Evolutionary conservation across 345 rosid genomes (phyloP), one percentile per base, ranked within the genome.

Genomic region (Aegle marmelos): DNA sequence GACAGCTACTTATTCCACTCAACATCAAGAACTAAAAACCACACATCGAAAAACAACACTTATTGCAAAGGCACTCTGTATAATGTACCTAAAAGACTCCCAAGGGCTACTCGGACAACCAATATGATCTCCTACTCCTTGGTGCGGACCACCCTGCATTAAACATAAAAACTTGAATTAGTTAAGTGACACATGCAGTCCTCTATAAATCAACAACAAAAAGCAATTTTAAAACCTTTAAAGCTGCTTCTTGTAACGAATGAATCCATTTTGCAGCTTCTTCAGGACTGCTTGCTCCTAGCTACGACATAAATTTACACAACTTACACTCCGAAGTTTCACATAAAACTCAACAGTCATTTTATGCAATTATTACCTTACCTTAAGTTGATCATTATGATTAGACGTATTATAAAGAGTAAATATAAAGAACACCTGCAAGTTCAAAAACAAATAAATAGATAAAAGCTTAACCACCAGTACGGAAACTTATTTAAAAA

Each of bases 211-310:
- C 63, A 63, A 70, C 28, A 74, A 64, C 53, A 68, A n/a, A 57
- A 59, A 75, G 78, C 68, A 22, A 37, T 78, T 65, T 54, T 21
- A 25, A 25, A 59, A 95, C 97, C 98, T 95, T 90, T 79, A 92
- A 77, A 77, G 97, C 94, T 58, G 90, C 87, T 77, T 93, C 93
- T 82, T 92, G 93, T 63, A 95, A 86, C 30, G 88, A 86, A 84
- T 87, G 95, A 78, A 95, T 95, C 98, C 98, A 95, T 85, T 86
- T 89, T 63, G 96, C 98, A 80, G 97, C 98, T 85, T 93, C 98
- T 80, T 95, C 97, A 59, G 98, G 93, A 80, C 98, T 89, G 81
- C 91, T 88, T 77, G 98, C 98, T 89, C 98, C 98, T 78, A 94
- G 83, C 98, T 91, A 86, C 70, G 78, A 81, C 56, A 76, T 82